Evolutionary conservation across 2,329 filamentous ascomycete species (phyloP).

Genomic region (Xylaria sp.): DNA sequence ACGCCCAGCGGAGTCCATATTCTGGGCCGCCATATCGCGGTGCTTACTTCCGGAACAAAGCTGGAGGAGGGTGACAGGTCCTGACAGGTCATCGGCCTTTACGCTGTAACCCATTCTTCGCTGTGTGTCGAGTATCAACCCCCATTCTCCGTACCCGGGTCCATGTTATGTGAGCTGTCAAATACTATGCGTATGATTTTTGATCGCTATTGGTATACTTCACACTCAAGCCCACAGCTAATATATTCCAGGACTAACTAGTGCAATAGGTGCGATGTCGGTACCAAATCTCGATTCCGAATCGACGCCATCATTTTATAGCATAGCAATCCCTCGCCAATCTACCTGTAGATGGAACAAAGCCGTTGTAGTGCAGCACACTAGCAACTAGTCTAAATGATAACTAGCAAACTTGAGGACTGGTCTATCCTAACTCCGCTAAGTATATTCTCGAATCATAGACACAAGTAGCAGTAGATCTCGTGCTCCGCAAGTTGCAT

Average conservation of each 20-base stretch:
- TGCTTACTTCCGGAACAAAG: conserved; percentile 9
- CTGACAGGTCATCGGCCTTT: conserved; percentile 1
- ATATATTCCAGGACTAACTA: too few species aligned
- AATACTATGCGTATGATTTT: neutral
- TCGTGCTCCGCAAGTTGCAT: neutral
- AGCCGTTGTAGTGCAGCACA: conserved; percentile 11
- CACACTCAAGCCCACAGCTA: too few species aligned
- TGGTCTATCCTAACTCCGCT: neutral
- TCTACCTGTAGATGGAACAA: neutral
- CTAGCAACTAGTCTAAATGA: conserved; percentile 1
- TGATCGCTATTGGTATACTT: too few species aligned
- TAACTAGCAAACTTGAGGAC: neutral
- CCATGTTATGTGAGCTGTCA: neutral
- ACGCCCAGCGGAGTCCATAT: neutral
- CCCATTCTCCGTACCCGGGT: neutral
- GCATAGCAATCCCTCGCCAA: neutral
- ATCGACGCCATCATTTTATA: neutral
- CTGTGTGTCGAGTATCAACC: neutral
- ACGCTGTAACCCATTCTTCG: neutral
- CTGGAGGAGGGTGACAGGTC: neutral
- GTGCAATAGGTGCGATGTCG: neutral
- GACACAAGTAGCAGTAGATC: neutral
- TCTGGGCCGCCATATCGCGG: conserved; percentile 15
- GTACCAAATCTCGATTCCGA: neutral
- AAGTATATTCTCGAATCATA: neutral